phyloP scores from a whole-genome alignment of 192 early-diverging fungal genomes.

The Linnemannia elongata region DNA sequence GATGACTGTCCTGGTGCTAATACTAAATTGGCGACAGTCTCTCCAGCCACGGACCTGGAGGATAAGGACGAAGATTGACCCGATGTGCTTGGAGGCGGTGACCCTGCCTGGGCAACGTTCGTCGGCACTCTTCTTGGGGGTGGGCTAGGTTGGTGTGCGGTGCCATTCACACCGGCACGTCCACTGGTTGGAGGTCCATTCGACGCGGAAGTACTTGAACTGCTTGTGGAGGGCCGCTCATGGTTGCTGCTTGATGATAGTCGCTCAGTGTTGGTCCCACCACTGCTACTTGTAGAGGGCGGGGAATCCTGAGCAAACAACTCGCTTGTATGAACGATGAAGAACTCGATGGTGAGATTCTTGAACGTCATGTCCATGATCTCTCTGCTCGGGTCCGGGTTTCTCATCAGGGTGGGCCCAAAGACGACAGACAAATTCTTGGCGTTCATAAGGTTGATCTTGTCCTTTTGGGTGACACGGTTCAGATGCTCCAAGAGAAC shows the following conservation, averaged over 20 bases:
- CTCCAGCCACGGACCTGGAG: background rate
- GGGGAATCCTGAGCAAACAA: slow-evolving; percentile 20
- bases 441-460: slow-evolving; percentile 89
- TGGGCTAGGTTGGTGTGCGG: background rate
- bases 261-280: background rate
- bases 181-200: slow-evolving; percentile 1
- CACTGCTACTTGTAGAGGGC: background rate
- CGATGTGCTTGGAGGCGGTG: background rate
- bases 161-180: background rate
- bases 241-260: slow-evolving; percentile 19
- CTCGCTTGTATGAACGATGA: slow-evolving; percentile 66
- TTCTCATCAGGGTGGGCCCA: slow-evolving; percentile 87
- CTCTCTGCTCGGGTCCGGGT: slow-evolving; percentile 71
- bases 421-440: slow-evolving; percentile 96
- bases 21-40: background rate
- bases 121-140: slow-evolving; percentile 15
- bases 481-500: slow-evolving; percentile 73
- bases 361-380: slow-evolving; percentile 79
- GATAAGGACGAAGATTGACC: background rate
- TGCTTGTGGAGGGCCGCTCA: slow-evolving; percentile 14
- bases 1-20: background rate
- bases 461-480: slow-evolving; percentile 68
- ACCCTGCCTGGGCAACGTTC: background rate
- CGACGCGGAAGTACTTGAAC: background rate
- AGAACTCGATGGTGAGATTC: slow-evolving; percentile 77